These are phyloP conservation scores for Fusarium sp. DNA, from an alignment of 2,329 filamentous ascomycete genomes.

Conservation along the genomic window DNA sequence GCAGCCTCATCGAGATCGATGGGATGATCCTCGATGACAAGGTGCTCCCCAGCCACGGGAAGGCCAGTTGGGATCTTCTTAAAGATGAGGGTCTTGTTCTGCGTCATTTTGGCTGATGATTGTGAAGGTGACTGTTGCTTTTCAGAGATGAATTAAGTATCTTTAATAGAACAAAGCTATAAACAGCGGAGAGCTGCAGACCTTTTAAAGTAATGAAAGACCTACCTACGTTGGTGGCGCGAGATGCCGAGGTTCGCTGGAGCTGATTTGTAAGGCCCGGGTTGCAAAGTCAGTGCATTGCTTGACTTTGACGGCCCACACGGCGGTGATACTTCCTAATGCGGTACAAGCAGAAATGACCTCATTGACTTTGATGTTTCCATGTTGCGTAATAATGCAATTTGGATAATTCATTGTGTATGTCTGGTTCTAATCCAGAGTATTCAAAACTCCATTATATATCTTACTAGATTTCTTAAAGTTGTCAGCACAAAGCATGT, in stretches of 20 bases:
- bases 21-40: constrained; percentile 73
- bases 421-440: background rate
- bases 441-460: no score
- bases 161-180: background rate
- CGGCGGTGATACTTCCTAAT: constrained; percentile 33
- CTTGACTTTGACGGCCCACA: constrained; percentile 21
- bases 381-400: background rate
- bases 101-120: constrained; percentile 47
- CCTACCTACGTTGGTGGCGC: constrained; percentile 5
- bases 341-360: constrained; percentile 22
- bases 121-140: background rate
- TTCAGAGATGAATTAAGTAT: background rate
- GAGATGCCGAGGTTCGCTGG: constrained; percentile 5
- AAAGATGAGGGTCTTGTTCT: constrained; percentile 82
- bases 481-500: background rate
- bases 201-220: background rate
- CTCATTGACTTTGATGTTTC: constrained; percentile 16
- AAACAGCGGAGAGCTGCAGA: background rate
- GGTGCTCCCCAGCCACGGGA: constrained; percentile 78
- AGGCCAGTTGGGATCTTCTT: constrained; percentile 74
- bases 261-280: constrained; percentile 12
- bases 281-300: constrained; percentile 27
- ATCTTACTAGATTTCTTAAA: no score
- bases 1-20: constrained; percentile 72
- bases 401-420: background rate